Conservation (phyloP, 2,329 filamentous ascomycete species). For the Botryosphaeria agaves region DNA sequence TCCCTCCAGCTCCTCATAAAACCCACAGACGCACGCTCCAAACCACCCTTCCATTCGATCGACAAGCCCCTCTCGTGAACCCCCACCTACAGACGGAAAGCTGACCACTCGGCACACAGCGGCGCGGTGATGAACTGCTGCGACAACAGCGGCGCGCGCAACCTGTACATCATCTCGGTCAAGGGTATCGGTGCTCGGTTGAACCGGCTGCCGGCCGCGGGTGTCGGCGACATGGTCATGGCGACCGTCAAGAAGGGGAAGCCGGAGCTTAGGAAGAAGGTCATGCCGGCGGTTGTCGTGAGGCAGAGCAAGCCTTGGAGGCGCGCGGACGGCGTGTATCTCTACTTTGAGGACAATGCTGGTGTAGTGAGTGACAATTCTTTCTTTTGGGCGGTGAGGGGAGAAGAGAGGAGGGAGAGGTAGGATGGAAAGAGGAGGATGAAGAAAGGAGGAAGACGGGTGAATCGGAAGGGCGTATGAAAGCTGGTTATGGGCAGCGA, state of each 20-base stretch:
- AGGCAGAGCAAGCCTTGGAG: conserved; percentile 99
- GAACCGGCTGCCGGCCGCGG: conserved; percentile 91
- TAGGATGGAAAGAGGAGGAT: background rate
- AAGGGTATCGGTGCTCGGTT: conserved; percentile 96
- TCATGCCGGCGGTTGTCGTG: conserved; percentile 98
- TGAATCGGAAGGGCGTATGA: conserved; percentile 1
- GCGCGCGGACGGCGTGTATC: conserved; percentile 93
- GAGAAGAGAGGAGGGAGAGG: background rate
- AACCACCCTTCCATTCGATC: no score
- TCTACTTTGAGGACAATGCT: conserved; percentile 99
- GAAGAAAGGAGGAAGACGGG: background rate
- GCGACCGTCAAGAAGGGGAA: conserved; percentile 99
- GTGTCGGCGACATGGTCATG: conserved; percentile 99
- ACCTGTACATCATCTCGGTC: conserved; percentile 99
- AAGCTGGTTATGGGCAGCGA: background rate
- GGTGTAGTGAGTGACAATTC: conserved; percentile 66
- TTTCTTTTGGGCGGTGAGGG: conserved; percentile 4
- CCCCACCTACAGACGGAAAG: no score
- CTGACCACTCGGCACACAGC: no score
- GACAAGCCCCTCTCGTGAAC: no score
- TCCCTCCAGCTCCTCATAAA: no score
- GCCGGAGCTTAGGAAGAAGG: conserved; percentile 99
- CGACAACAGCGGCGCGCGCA: conserved; percentile 97
- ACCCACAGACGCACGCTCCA: no score
- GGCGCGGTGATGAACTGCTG: conserved; percentile 99